Evolutionary conservation across 768 basidiomycete genomes (phyloP).

Genomic region (Rhodotorula babjevae): DNA sequence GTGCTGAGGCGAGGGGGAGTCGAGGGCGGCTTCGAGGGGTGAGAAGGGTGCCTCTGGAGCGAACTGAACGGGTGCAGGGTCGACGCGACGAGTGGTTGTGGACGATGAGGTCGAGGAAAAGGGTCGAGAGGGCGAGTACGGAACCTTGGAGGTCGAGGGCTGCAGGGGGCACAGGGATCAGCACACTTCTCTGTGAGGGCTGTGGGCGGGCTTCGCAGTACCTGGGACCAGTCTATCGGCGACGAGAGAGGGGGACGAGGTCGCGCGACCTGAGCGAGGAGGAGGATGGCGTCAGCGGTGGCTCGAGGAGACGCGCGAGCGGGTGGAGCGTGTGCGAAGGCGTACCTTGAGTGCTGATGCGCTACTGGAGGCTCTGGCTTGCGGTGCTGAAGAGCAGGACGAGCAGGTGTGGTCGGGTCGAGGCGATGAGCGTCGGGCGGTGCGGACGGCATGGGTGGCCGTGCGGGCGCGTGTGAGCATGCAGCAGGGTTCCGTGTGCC

Average conservation of each 20-base stretch:
- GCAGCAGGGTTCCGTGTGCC: not conserved
- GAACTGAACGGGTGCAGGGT: too few relatives aligned
- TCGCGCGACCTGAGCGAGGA: conserved; percentile 1
- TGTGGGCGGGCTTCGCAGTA: not conserved
- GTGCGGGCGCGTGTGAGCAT: conserved; percentile 21
- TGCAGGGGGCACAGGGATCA: not conserved
- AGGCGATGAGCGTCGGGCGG: not conserved
- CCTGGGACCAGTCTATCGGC: conserved; percentile 23
- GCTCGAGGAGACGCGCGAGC: too few relatives aligned
- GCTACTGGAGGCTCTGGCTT: not conserved
- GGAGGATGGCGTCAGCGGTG: not conserved
- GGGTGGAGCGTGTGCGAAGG: not conserved
- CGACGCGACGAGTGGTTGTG: not conserved
- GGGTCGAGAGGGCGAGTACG: conserved; percentile 14
- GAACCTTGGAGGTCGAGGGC: conserved; percentile 30
- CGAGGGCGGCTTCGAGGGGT: not conserved
- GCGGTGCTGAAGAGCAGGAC: not conserved
- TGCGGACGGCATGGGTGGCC: conserved; percentile 10
- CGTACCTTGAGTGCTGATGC: not conserved
- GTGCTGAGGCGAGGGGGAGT: not conserved
- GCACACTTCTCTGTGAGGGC: not conserved
- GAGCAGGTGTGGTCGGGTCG: not conserved
- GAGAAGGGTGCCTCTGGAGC: not conserved
- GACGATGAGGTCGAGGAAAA: not conserved
- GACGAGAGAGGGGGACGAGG: not conserved